Evolutionary conservation across 148 eudicot species (phyloP).

Genomic region (Rhododendron simsii): DNA sequence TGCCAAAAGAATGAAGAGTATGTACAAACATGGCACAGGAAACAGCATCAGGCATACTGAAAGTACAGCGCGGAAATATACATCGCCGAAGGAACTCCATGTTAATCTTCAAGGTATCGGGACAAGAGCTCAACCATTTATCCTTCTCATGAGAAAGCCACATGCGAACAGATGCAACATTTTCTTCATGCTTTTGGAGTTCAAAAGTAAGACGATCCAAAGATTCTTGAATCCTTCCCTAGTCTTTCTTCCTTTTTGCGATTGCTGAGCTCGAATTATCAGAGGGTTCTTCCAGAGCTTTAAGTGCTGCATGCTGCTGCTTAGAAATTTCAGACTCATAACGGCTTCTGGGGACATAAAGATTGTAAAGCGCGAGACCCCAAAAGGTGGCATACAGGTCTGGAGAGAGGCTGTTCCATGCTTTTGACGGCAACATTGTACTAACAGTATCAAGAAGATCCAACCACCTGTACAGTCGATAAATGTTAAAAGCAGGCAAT

Average conservation of each 20-base stretch:
- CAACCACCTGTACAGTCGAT: constrained; percentile 60
- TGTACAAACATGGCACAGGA: constrained; percentile 96
- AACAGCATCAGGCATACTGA: constrained; percentile 96
- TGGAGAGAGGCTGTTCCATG: constrained; percentile 98
- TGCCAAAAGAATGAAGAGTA: constrained; percentile 91
- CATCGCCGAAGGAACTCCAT: constrained; percentile 98
- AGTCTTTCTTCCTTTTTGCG: constrained; percentile 93
- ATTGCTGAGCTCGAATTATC: constrained; percentile 96
- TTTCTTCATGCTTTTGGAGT: constrained; percentile 76
- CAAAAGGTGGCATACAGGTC: constrained; percentile 95
- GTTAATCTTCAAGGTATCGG: constrained; percentile 90
- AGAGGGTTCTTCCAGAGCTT: constrained; percentile 85
- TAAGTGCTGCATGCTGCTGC: constrained; percentile 77
- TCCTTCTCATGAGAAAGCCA: constrained; percentile 91
- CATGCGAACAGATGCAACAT: constrained; percentile 81
- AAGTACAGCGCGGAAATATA: constrained; percentile 92
- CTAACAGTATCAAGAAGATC: constrained; percentile 75
- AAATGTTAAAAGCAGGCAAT: not conserved
- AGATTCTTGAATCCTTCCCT: constrained; percentile 92
- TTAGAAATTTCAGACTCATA: constrained; percentile 91
- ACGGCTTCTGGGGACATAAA: constrained; percentile 82
- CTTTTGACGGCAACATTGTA: constrained; percentile 83
- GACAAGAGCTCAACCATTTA: constrained; percentile 93
- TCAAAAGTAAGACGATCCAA: constrained; percentile 74
- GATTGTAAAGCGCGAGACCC: constrained; percentile 92